Evolutionary conservation across 805 yeast species (phyloP), one percentile per base, ranked within the genome.

Genomic region (Barnettozyma californica): DNA sequence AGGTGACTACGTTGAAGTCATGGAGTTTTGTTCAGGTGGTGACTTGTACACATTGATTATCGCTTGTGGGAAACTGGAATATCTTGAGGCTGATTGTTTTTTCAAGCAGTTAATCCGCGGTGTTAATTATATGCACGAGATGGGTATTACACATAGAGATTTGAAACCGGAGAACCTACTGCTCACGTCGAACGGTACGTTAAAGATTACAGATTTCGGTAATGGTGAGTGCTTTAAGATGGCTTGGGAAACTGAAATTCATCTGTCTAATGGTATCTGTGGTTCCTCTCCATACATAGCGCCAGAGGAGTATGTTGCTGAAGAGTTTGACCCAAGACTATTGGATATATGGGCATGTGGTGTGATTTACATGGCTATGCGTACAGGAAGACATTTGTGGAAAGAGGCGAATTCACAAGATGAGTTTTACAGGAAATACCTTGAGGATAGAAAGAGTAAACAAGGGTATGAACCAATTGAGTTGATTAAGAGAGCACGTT

Each of bases 361-460:
- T 44, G 92, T 89, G 10, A 88, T 89, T 33, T 89, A 86, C 62
- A 84, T 89, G 88, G 95, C 95, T 7, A 84, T 89, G 92, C 73
- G 97, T 58, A 87, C 97, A 0, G 99, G 98, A 4, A 74, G 96
- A 46, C 96, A 92, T 60, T 68, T 94, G 46, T 92, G 98, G 98
- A 81, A 86, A 58, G 69, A 81, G 49, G 97, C 98, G 2, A 78
- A 80, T 50, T 76, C 72, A 27, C 87, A 82, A 40, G 98, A 92
- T 62, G 95, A 84, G 58, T 88, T 87, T 61, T 92, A 81, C 65
- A 69, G 74, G 37, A 82, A 78, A 58, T 92, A 92, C 63, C 68
- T 91, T 50, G 75, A 75, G 44, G 90, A 87, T 49, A 75, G 98
- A 50, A 88, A 84, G 63, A 87, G 85, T 53, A 83, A 85, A 20